Conservation (phyloP, 2,329 filamentous ascomycete genomes). For the Hypoxylon sp. region DNA sequence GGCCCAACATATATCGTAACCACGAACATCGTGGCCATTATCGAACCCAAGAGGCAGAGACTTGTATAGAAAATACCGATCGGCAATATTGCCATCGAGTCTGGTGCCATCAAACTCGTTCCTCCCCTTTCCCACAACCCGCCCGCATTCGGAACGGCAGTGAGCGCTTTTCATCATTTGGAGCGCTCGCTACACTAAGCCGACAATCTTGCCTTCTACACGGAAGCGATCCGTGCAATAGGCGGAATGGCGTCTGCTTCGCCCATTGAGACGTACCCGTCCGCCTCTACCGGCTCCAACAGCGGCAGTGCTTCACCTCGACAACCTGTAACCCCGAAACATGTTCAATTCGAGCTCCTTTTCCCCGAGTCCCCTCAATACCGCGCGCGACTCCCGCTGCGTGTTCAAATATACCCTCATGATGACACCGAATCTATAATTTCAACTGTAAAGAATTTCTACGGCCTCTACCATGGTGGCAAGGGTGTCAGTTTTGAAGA, state of each 20-base stretch:
- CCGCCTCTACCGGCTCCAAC: slow-evolving; percentile 57
- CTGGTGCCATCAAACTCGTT: slow-evolving; percentile 50
- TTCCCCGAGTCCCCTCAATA: slow-evolving; percentile 77
- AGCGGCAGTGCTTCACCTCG: slow-evolving; percentile 64
- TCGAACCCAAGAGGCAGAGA: slow-evolving; percentile 31
- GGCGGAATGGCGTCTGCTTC: slow-evolving; percentile 64
- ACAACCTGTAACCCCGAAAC: slow-evolving; percentile 72
- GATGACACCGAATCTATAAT: slow-evolving; percentile 98
- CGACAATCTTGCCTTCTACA: slow-evolving; percentile 48
- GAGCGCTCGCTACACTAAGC: slow-evolving; percentile 38
- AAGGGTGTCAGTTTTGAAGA: slow-evolving; percentile 97
- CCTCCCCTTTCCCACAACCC: slow-evolving; percentile 40
- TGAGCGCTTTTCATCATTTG: slow-evolving; percentile 51
- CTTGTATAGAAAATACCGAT: slow-evolving; percentile 33
- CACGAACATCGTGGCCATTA: slow-evolving; percentile 20
- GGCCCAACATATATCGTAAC: slow-evolving; percentile 30
- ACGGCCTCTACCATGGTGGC: slow-evolving; percentile 88
- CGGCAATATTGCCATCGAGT: slow-evolving; percentile 54
- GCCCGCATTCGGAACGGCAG: slow-evolving; percentile 42
- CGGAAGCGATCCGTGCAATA: slow-evolving; percentile 47
- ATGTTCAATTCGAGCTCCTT: slow-evolving; percentile 84
- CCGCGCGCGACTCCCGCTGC: slow-evolving; percentile 83
- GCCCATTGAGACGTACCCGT: slow-evolving; percentile 57
- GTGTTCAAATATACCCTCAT: slow-evolving; percentile 92
- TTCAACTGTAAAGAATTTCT: slow-evolving; percentile 98